Evolutionary conservation across 2,329 filamentous ascomycete genomes (phyloP), one percentile per base, ranked within the genome.

Genomic region (Sporothrix curviconia): DNA sequence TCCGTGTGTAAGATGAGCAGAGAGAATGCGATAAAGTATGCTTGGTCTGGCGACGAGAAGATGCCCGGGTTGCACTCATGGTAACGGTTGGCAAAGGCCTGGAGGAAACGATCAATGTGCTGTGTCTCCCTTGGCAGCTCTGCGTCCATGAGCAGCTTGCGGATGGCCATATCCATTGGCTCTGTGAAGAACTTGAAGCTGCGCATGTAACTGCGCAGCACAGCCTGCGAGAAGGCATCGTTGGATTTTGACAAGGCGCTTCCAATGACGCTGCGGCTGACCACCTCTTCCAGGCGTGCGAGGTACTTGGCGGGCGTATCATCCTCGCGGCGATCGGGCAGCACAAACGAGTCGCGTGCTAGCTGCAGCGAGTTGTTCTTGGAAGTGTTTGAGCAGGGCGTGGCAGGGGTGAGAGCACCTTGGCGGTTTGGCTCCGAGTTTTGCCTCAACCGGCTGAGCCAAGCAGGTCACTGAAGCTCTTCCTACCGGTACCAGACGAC

Each of bases 31-130:
- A 97, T 92, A 66, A 97, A 96, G 70, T 97, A 96, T n/a, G 94
- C 92, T 72, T 96, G 90, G 67, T 97, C 94, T 65, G 91, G 84
- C 34, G 86, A 86, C 24, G 87, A 82, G 72, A 95, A 99, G 60
- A 99, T 95, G 39, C 94, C 92, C 2, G 94, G 94, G 66, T 99
- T 99, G 73, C 94, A 99, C 71, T 99, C 94, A 68, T 97, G 90
- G 70, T 99, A 99, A 59, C 94, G 84, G 69, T 99, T 94, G 0
- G 94, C 90, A 72, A 99, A 97, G 2, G 91, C 88, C 69, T 96
- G 90, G 36, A 99, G 76, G 56, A 94, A 94, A 54, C 94, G 83
- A 71, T 99, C 94, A 62, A 99, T 97, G 66, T 99, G 94, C 71
- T 99, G 94, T 0, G 94, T 97, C 74, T 99, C 94, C 65, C 95